These are phyloP conservation scores for Aurantiochytrium sp. DNA, from an alignment of 108 stramenopile genomes.

Conservation along the genomic window DNA sequence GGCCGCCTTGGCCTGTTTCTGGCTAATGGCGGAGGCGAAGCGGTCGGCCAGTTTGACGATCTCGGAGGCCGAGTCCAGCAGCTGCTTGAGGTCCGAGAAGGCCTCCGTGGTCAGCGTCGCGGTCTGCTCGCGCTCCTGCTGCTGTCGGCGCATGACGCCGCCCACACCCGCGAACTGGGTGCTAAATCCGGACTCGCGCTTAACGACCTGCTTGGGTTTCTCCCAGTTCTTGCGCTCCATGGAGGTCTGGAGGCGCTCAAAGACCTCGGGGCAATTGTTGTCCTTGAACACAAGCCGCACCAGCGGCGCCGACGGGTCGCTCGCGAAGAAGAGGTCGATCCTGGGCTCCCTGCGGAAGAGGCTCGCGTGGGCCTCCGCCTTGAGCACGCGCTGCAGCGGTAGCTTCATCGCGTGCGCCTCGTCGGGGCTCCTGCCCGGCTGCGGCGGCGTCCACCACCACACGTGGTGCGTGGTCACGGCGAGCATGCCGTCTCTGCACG, in stretches of 20 bases:
- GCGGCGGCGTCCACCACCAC: slow-evolving; percentile 1
- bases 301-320: slow-evolving; percentile 6
- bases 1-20: neutral
- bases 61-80: neutral
- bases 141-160: neutral
- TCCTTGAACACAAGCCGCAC: neutral
- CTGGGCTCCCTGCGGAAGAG: neutral
- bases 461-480: slow-evolving; percentile 24
- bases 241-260: slow-evolving; percentile 11
- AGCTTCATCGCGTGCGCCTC: neutral
- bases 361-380: slow-evolving; percentile 6
- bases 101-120: neutral
- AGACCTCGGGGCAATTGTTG: neutral
- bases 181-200: slow-evolving; percentile 12
- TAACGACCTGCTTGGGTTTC: neutral
- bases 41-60: neutral
- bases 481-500: neutral
- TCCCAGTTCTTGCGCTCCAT: neutral
- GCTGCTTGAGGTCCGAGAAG: neutral
- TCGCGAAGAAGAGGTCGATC: slow-evolving; percentile 4
- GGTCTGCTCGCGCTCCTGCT: slow-evolving; percentile 20
- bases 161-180: neutral
- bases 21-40: slow-evolving; percentile 16
- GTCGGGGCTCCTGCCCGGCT: neutral
- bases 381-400: neutral